Evolutionary conservation across 306 rosid genomes (phyloP).

Genomic region (Boehmeria nivea): DNA sequence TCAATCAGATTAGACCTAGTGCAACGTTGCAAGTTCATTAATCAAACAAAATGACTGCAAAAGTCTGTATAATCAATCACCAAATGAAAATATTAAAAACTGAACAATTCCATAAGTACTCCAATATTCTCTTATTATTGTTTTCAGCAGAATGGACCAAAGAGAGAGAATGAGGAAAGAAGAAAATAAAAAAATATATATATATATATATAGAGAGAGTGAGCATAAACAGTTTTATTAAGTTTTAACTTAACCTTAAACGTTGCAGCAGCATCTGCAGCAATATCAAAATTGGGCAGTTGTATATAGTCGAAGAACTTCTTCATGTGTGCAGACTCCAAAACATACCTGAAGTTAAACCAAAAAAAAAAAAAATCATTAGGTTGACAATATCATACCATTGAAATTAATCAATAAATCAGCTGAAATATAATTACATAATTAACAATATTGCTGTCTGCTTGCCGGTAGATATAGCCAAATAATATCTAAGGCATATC

Average conservation of each 20-base stretch:
- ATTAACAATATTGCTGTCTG: not conserved
- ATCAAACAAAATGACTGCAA: slow-evolving; percentile 3
- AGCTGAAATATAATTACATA: not conserved
- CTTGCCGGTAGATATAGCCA: not conserved
- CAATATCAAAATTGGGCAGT: slow-evolving; percentile 93
- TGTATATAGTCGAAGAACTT: slow-evolving; percentile 90
- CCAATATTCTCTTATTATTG: not conserved
- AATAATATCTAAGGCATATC: not conserved
- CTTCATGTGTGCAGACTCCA: slow-evolving; percentile 83
- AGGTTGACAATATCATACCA: not conserved
- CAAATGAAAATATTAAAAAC: not conserved
- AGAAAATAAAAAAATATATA: not conserved
- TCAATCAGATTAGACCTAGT: slow-evolving; percentile 10
- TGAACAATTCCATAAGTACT: not conserved
- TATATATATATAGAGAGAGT: not conserved
- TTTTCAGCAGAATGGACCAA: not conserved
- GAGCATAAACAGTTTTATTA: slow-evolving; percentile 1
- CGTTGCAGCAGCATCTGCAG: slow-evolving; percentile 99
- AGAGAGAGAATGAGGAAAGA: not conserved
- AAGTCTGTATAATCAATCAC: not conserved
- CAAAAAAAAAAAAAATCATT: not conserved
- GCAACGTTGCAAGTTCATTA: not conserved
- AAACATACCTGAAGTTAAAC: slow-evolving; percentile 71
- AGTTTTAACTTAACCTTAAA: slow-evolving; percentile 58
- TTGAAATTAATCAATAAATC: not conserved